Evolutionary conservation across 2,329 filamentous ascomycete species (phyloP), one percentile per base, ranked within the genome.

Genomic region (Neocatenulostroma microsporum): DNA sequence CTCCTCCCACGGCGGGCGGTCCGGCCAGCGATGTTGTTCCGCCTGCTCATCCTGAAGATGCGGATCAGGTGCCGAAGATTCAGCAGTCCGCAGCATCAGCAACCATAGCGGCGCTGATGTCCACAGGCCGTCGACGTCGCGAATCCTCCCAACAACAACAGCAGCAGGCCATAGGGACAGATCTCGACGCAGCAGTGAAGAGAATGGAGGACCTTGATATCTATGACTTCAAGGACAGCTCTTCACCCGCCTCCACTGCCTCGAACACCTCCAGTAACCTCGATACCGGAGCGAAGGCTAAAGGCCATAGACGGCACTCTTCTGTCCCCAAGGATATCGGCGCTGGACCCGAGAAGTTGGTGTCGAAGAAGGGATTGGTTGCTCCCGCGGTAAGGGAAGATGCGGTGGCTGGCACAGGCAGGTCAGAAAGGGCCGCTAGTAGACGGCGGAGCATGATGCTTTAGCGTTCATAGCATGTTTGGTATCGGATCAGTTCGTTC

Each of bases 371-470:
- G 18, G 32, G 25, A 10, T 13, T 18, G n/a, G 21, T 5, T 10
- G 18, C 18, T 14, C 13, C 23, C 12, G 18, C 8, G 35, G 20
- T 18, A 15, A 19, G 8, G n/a, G 20, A n/a, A n/a, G 21, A 2
- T 24, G 33, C 12, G 33, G 20, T 24, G 30, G 32, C 42, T 12
- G 40, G 25, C 15, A 38, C 27, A 13, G 37, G 30, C 15, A 59
- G 47, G 3, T 58, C 34, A 9, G 60, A 60, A 11, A 39, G 42
- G 28, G 55, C 46, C 21, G 60, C 58, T 12, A 66, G 58, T 35
- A 41, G 56, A 36, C 39, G 57, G 41, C 43, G 53, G 41, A 59
- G 56, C 42, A 58, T 58, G 56, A 53, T 58, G 51, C 33, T 58
- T 19, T 57, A 47, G 34, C n/a, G n/a, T n/a, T n/a, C n/a, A n/a